Percentiles rank a stretch among this genome's conserved stretches.
Evolutionary conservation across 1,284 basidiomycete genomes (phyloP).

Genomic region (Ustilago trichophora): DNA sequence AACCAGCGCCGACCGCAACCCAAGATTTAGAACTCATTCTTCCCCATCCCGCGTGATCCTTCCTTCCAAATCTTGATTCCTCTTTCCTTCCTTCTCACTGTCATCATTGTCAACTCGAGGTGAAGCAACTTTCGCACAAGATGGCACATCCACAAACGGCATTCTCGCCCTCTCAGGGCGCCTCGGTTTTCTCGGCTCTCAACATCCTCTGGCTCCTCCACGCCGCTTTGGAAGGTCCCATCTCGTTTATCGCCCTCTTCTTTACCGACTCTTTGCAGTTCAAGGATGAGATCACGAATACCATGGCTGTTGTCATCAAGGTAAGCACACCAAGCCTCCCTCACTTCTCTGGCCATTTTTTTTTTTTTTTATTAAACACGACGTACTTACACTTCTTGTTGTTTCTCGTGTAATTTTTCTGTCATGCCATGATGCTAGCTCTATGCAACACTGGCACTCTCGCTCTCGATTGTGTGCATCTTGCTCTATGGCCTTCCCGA

Average conservation of each 20-base stretch:
- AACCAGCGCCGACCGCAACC: conserved; percentile 10
- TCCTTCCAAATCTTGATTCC: not conserved
- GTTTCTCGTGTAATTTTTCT: not conserved
- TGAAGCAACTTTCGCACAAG: not conserved
- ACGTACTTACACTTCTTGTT: not conserved
- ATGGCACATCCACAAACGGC: conserved; percentile 49
- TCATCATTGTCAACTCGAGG: not conserved
- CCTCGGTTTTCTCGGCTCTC: conserved; percentile 17
- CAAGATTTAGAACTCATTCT: not conserved
- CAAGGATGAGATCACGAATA: conserved; percentile 78
- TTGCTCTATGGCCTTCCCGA: conserved; percentile 69
- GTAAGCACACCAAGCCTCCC: conserved; percentile 66
- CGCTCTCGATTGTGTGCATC: conserved; percentile 36
- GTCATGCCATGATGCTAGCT: too few relatives aligned
- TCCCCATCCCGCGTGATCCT: conserved; percentile 2
- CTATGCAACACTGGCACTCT: conserved; percentile 23
- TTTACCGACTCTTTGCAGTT: conserved; percentile 75
- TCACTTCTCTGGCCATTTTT: not conserved
- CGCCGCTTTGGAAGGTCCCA: conserved; percentile 77
- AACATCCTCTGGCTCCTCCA: conserved; percentile 75
- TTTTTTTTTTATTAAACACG: too few relatives aligned
- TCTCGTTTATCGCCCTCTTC: conserved; percentile 78
- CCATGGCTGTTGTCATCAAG: conserved; percentile 78
- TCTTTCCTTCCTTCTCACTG: not conserved
- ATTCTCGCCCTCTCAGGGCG: conserved; percentile 17